Percentiles rank a stretch among this genome's conserved stretches.
phyloP scores from a whole-genome alignment of 148 eudicot genomes.

The Cornus kousa region DNA sequence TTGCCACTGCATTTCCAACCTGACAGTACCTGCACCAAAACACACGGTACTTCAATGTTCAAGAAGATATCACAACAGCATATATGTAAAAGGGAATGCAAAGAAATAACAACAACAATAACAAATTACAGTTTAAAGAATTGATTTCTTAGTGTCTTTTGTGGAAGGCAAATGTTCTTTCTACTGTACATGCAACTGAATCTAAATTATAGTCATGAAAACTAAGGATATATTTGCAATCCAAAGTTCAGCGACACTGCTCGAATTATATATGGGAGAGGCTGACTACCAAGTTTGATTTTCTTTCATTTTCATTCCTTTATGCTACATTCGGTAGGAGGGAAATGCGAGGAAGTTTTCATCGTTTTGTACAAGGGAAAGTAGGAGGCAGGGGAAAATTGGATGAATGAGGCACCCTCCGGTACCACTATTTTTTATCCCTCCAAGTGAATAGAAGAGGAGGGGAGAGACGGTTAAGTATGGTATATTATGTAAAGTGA shows the following conservation, averaged over 20 bases:
- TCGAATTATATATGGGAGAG: too few species aligned
- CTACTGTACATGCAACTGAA: not conserved
- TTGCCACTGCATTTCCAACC: conserved; percentile 90
- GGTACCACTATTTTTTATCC: not conserved
- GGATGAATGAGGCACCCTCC: too few species aligned
- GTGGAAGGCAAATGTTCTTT: not conserved
- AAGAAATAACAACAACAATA: not conserved
- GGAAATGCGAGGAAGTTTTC: too few species aligned
- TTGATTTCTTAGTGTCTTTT: not conserved
- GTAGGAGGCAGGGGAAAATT: too few species aligned
- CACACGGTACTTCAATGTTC: not conserved
- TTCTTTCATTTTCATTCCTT: too few species aligned
- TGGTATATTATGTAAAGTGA: too few species aligned
- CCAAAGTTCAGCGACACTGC: too few species aligned
- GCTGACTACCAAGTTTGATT: too few species aligned
- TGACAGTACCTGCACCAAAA: conserved; percentile 67
- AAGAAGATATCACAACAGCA: not conserved
- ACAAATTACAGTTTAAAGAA: too few species aligned
- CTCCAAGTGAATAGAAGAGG: not conserved
- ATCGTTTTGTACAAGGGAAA: too few species aligned
- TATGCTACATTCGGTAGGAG: too few species aligned
- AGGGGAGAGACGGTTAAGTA: too few species aligned
- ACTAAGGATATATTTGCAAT: not conserved
- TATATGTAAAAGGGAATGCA: not conserved
- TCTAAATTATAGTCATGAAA: not conserved